Evolutionary conservation across 2,329 filamentous ascomycete genomes (phyloP), one percentile per base, ranked within the genome.

Genomic region (Xylaria sp.): DNA sequence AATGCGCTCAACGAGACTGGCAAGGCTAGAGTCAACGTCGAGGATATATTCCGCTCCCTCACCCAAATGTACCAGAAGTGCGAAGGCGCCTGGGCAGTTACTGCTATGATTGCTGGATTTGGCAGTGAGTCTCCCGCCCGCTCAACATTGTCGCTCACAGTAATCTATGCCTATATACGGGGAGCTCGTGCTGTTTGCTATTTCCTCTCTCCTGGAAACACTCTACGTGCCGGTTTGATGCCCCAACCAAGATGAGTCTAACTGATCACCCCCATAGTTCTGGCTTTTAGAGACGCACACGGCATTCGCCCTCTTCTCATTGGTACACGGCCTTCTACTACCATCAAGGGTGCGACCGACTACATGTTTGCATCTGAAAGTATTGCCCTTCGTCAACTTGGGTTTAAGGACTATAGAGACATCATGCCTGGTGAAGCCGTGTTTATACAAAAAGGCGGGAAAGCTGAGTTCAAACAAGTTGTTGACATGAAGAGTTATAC

Each of bases 291-390:
- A 70, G 93, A 97, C 78, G 83, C 89, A 5, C 89, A 93, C 76
- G 93, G 93, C 70, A 97, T 97, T 75, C 89, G 92, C 19, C 92
- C 92, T 88, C 85, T 94, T 75, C 86, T 92, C 17, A 80, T 93
- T 5, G 92, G 92, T 53, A 89, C 88, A 67, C 85, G 90, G 64
- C 82, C 85, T 8, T 90, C 89, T 3, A 80, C 85, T 19, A 88
- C 81, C 12, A 65, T 86, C 66, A 84, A 86, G 51, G 80, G 83
- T 1, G 87, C 88, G 2, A 89, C 81, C 73, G 92, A 93, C 79
- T 93, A 93, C 81, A 93, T 94, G 90, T 89, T 94, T 86, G 91
- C 92, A 0, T 93, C 91, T 1, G 92, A 94, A 79, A 93, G 90
- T 9, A 90, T 94, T 60, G 92, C 91, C 19, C 81, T 93, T 47